Conservation (phyloP, 225 moss, liverwort and hornwort species). For the Marchantia paleacea region DNA sequence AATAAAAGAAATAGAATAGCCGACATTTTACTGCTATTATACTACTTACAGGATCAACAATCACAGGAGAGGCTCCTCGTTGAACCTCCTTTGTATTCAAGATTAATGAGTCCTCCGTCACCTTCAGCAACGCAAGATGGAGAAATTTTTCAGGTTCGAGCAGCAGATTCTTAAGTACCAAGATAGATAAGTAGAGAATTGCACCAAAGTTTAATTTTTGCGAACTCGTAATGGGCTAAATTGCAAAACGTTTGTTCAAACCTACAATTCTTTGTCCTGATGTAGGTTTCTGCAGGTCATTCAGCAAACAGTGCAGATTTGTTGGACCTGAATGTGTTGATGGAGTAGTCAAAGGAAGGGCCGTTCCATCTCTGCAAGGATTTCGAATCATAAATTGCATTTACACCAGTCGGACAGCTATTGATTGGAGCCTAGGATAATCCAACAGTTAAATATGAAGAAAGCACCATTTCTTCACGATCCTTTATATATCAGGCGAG, state of each 20-base stretch:
- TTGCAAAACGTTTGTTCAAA: not conserved
- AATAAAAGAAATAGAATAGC: not conserved
- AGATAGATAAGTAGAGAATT: too few relatives aligned
- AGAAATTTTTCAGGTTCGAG: not conserved
- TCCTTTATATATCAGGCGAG: too few relatives aligned
- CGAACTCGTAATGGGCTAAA: not conserved
- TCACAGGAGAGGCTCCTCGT: slow-evolving; percentile 29
- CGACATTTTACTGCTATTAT: not conserved
- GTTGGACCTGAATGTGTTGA: not conserved
- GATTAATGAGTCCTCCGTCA: slow-evolving; percentile 27
- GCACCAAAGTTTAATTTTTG: too few relatives aligned
- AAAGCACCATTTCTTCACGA: too few relatives aligned
- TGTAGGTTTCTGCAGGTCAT: not conserved
- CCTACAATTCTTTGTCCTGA: not conserved
- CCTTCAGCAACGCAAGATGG: slow-evolving; percentile 25
- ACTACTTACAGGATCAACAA: slow-evolving; percentile 68
- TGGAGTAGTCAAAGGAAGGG: not conserved
- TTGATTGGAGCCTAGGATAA: too few relatives aligned
- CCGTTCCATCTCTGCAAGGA: not conserved
- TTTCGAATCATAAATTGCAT: too few relatives aligned
- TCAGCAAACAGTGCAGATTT: not conserved
- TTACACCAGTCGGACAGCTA: too few relatives aligned
- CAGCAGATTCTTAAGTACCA: not conserved
- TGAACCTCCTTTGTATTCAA: slow-evolving; percentile 35
- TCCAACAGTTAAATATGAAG: too few relatives aligned